Evolutionary conservation across 2,329 filamentous ascomycete genomes (phyloP).

Genomic region (Alternaria triticimaculans): DNA sequence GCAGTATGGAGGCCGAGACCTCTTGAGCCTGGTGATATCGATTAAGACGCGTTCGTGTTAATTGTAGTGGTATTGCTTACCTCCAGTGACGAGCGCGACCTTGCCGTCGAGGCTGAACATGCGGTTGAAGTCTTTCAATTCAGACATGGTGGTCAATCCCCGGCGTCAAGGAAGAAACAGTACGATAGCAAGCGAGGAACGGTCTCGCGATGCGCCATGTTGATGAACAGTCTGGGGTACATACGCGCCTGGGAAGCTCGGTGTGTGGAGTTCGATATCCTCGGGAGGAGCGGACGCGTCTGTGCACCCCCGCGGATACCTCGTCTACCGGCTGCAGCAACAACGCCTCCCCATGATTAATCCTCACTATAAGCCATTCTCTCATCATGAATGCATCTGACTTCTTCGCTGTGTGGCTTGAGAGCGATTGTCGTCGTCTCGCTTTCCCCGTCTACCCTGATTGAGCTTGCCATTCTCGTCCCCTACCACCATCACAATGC

Average conservation of each 20-base stretch:
- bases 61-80: constrained; percentile 14
- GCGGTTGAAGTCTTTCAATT: constrained; percentile 40
- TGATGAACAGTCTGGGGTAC: constrained; percentile 12
- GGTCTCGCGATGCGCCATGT: constrained; percentile 16
- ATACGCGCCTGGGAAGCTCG: constrained; percentile 25
- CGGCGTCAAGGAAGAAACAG: not conserved
- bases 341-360: constrained; percentile 3
- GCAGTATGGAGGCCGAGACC: constrained; percentile 50
- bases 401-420: not conserved
- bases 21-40: constrained; percentile 42
- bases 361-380: not conserved
- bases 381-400: not conserved
- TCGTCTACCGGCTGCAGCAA: constrained; percentile 19
- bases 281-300: constrained; percentile 24
- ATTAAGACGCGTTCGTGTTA: not conserved
- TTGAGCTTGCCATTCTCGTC: not conserved
- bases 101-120: constrained; percentile 49
- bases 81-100: constrained; percentile 47
- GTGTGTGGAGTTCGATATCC: constrained; percentile 30
- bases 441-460: not conserved
- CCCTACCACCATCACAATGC: constrained; percentile 38
- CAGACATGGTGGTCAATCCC: constrained; percentile 34
- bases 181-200: not conserved
- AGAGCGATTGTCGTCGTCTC: not conserved
- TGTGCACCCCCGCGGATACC: constrained; percentile 25